These are phyloP conservation scores for Solanum piurae DNA, from an alignment of 257 asterid genomes.

Conservation along the genomic window DNA sequence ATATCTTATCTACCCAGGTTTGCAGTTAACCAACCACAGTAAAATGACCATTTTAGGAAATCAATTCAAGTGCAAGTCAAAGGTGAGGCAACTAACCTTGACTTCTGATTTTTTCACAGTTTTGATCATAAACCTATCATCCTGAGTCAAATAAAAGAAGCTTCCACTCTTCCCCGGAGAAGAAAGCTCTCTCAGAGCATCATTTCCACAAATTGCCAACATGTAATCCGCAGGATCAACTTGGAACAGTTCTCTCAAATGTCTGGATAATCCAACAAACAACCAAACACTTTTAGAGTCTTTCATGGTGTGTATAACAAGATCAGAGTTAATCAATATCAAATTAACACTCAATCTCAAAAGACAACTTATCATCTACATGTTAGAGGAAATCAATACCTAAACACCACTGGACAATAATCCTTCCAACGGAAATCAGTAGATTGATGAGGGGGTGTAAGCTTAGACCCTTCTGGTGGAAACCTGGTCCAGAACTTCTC, in stretches of 20 bases:
- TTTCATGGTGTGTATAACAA: neutral
- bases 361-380: neutral
- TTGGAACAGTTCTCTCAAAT: slow-evolving; percentile 77
- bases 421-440: slow-evolving; percentile 72
- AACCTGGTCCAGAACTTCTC: slow-evolving; percentile 64
- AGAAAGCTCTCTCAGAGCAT: slow-evolving; percentile 90
- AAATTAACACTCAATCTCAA: neutral
- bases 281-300: neutral
- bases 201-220: slow-evolving; percentile 90
- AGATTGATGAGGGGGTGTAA: slow-evolving; percentile 62
- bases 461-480: slow-evolving; percentile 52
- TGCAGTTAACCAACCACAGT: neutral
- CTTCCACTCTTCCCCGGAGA: slow-evolving; percentile 99
- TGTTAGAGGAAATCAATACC: slow-evolving; percentile 19
- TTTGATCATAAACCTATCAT: slow-evolving; percentile 95
- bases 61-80: slow-evolving; percentile 10
- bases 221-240: slow-evolving; percentile 97
- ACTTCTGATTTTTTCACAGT: slow-evolving; percentile 97
- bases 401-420: slow-evolving; percentile 60
- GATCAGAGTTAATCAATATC: neutral
- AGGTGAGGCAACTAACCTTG: slow-evolving; percentile 62
- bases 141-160: slow-evolving; percentile 87
- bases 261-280: slow-evolving; percentile 32
- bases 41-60: neutral
- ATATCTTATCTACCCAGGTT: neutral